phyloP scores from a whole-genome alignment of 2,329 filamentous ascomycete genomes.

The Cladosporium austrohemisphaericum region DNA sequence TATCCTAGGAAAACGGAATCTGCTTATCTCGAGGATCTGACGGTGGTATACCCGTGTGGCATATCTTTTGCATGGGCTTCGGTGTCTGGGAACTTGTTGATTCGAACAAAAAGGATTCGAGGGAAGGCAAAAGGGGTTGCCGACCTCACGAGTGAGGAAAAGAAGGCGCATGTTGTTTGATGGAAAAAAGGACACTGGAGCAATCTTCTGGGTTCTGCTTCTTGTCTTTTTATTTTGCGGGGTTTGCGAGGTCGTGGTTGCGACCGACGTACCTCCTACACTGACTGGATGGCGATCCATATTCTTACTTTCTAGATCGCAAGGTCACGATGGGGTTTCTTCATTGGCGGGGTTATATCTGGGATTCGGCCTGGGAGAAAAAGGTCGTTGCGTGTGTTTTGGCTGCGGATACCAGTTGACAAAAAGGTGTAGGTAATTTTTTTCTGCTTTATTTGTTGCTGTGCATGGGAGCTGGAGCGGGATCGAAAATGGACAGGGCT shows the following conservation, averaged over 20 bases:
- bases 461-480: background rate
- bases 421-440: conserved; percentile 8
- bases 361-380: conserved; percentile 1
- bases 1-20: background rate
- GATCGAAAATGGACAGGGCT: background rate
- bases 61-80: background rate
- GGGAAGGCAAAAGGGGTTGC: conserved; percentile 8
- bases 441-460: conserved; percentile 2
- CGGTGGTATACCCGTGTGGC: conserved; percentile 8
- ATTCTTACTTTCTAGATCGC: conserved; percentile 6
- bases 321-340: background rate
- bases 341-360: background rate
- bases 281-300: background rate
- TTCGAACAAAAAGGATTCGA: conserved; percentile 1
- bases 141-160: background rate
- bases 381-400: background rate
- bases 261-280: conserved; percentile 4
- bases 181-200: too few species aligned
- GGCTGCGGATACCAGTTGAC: conserved; percentile 13
- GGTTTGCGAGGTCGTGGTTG: background rate
- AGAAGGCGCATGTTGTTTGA: conserved; percentile 5
- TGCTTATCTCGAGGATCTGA: background rate
- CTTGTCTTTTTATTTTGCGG: background rate
- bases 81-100: conserved; percentile 11
- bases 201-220: too few species aligned